phyloP scores from a whole-genome alignment of 768 basidiomycete species.

The Boletus bicolor region DNA sequence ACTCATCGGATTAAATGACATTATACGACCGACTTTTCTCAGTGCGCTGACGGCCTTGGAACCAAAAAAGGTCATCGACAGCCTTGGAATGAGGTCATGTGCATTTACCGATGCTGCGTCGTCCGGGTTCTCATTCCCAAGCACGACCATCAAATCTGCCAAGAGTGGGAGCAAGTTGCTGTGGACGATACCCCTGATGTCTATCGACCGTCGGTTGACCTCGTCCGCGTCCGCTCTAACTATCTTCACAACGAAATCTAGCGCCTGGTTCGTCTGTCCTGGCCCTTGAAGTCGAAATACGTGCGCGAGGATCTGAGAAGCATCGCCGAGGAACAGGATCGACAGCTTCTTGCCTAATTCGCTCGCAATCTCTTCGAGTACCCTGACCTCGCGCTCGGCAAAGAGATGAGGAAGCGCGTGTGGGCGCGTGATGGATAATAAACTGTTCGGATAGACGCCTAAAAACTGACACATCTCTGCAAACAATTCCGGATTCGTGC shows the following conservation, averaged over 20 bases:
- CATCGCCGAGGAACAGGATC: conserved; percentile 53
- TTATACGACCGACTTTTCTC: conserved; percentile 38
- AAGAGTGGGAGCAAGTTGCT: conserved; percentile 69
- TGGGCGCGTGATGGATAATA: conserved; percentile 60
- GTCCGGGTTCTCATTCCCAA: conserved; percentile 65
- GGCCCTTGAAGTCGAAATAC: conserved; percentile 59
- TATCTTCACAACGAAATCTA: conserved; percentile 61
- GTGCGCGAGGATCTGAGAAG: conserved; percentile 60
- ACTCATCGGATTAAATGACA: conserved; percentile 24
- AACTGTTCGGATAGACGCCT: conserved; percentile 50
- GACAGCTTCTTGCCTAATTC: conserved; percentile 46
- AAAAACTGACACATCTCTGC: conserved; percentile 69
- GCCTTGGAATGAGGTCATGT: conserved; percentile 20
- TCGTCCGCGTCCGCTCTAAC: conserved; percentile 45
- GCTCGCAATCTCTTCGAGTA: conserved; percentile 59
- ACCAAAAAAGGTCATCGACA: conserved; percentile 33
- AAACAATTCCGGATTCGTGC: conserved; percentile 56
- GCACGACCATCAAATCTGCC: conserved; percentile 67
- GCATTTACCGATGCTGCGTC: conserved; percentile 43
- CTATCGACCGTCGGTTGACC: conserved; percentile 33
- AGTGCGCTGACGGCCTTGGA: conserved; percentile 49
- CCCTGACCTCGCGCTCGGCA: conserved; percentile 53
- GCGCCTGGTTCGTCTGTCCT: conserved; percentile 52
- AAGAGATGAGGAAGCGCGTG: conserved; percentile 71
- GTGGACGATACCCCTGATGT: conserved; percentile 52